Evolutionary conservation across 441 rosid species (phyloP).

Genomic region (Manihot esculenta): DNA sequence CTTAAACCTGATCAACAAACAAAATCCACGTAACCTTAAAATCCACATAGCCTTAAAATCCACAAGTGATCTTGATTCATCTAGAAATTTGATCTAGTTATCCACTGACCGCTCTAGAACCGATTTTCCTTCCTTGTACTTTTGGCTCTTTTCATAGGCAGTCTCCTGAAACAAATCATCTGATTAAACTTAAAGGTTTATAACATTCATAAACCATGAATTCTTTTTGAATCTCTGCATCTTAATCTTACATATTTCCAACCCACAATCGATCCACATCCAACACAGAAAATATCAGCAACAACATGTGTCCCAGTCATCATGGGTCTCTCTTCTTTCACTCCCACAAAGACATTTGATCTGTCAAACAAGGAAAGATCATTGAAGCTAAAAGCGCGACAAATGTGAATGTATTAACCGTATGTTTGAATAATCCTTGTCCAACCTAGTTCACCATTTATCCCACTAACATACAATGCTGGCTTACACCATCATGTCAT

Average conservation of each 20-base stretch:
- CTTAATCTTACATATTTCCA: slow-evolving; percentile 88
- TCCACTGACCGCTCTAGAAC: slow-evolving; percentile 85
- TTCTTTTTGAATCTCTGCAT: slow-evolving; percentile 7
- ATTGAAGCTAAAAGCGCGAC: slow-evolving; percentile 11
- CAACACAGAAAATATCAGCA: slow-evolving; percentile 90
- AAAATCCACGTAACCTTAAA: slow-evolving; percentile 12
- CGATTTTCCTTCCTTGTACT: slow-evolving; percentile 99
- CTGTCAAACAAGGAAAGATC: slow-evolving; percentile 45
- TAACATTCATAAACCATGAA: slow-evolving; percentile 21
- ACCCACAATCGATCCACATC: slow-evolving; percentile 91
- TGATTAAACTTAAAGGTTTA: slow-evolving; percentile 23
- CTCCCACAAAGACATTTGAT: slow-evolving; percentile 69
- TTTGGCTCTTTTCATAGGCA: slow-evolving; percentile 83
- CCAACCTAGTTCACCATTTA: slow-evolving; percentile 1
- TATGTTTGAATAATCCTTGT: slow-evolving; percentile 3
- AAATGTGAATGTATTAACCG: slow-evolving; percentile 12
- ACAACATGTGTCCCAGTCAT: slow-evolving; percentile 86
- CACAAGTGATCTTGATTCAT: not conserved
- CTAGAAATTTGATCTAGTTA: slow-evolving; percentile 12
- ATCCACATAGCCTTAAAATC: too few relatives aligned
- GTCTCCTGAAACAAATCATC: slow-evolving; percentile 58
- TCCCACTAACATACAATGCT: slow-evolving; percentile 1
- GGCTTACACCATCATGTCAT: slow-evolving; percentile 7
- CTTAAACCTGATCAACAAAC: slow-evolving; percentile 71
- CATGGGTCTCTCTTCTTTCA: slow-evolving; percentile 83